phyloP scores from a whole-genome alignment of 2,329 filamentous ascomycete species.

The Podosphaera xanthii region DNA sequence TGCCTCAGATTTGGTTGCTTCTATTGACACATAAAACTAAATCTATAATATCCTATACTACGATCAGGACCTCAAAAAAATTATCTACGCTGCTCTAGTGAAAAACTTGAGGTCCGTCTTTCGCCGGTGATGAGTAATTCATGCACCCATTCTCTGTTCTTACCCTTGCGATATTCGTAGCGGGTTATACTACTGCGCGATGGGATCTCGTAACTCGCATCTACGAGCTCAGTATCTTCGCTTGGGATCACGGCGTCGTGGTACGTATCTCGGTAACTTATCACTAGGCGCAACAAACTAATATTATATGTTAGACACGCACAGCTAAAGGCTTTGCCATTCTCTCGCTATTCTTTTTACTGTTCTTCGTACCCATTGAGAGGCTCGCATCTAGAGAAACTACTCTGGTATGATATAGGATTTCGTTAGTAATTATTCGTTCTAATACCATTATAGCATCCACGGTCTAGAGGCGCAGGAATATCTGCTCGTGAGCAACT shows the following conservation, averaged over 20 bases:
- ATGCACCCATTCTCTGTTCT: slow-evolving; percentile 98
- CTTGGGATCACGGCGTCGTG: slow-evolving; percentile 96
- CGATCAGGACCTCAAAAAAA: neutral
- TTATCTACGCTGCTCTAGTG: neutral
- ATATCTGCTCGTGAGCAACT: slow-evolving; percentile 92
- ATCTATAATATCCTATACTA: neutral
- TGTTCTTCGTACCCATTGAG: slow-evolving; percentile 65
- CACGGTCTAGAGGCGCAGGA: slow-evolving; percentile 51
- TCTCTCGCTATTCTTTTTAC: slow-evolving; percentile 63
- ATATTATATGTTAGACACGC: slow-evolving; percentile 36
- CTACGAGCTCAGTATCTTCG: slow-evolving; percentile 92
- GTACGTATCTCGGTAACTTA: slow-evolving; percentile 27
- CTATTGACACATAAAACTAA: neutral
- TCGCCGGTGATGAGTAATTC: slow-evolving; percentile 9
- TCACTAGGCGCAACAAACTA: neutral
- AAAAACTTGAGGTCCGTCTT: neutral
- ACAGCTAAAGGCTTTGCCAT: slow-evolving; percentile 66
- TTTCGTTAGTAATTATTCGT: slow-evolving; percentile 7
- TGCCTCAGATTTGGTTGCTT: neutral
- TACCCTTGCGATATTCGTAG: slow-evolving; percentile 94
- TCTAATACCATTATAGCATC: slow-evolving; percentile 37
- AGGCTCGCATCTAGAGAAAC: slow-evolving; percentile 63
- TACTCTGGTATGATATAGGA: slow-evolving; percentile 37
- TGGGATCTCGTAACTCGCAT: slow-evolving; percentile 95
- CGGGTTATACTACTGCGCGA: slow-evolving; percentile 96